These are phyloP conservation scores for Bruguiera gymnorhiza DNA, from an alignment of 345 rosid species.

Conservation along the genomic window DNA sequence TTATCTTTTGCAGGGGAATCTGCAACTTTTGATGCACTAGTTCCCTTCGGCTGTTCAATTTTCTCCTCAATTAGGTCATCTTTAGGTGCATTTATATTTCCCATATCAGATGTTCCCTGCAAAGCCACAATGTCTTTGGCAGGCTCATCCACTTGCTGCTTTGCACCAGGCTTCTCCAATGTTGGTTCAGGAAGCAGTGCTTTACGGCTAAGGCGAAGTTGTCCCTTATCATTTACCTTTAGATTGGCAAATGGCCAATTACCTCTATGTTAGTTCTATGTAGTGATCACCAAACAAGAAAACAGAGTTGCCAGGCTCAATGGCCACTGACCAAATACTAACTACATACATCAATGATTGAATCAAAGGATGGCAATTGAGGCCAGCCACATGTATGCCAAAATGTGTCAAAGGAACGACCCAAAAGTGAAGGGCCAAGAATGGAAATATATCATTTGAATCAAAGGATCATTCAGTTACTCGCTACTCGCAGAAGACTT, in stretches of 20 bases:
- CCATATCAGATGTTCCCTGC: constrained; percentile 27
- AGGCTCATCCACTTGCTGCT: constrained; percentile 33
- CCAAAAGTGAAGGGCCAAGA: too few species aligned
- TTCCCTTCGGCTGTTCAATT: constrained; percentile 27
- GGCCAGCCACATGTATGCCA: too few species aligned
- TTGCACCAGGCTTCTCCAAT: constrained; percentile 36
- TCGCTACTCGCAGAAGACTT: too few species aligned
- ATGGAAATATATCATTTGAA: too few species aligned
- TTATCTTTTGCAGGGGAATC: constrained; percentile 37
- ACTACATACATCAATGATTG: not conserved
- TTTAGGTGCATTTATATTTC: constrained; percentile 25
- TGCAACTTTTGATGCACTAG: constrained; percentile 21
- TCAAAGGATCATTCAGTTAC: too few species aligned
- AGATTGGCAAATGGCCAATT: not conserved
- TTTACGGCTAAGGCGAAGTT: constrained; percentile 84
- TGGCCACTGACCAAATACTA: not conserved
- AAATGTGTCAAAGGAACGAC: too few species aligned
- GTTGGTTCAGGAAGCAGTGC: constrained; percentile 76
- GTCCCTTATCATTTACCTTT: constrained; percentile 93
- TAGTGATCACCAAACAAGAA: not conserved
- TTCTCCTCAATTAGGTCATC: constrained; percentile 40
- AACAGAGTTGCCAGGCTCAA: not conserved
- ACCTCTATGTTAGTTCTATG: not conserved
- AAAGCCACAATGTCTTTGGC: constrained; percentile 27
- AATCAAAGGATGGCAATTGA: not conserved